Evolutionary conservation across 257 asterid genomes (phyloP), one percentile per base, ranked within the genome.

Genomic region (Nicotiana noctiflora): DNA sequence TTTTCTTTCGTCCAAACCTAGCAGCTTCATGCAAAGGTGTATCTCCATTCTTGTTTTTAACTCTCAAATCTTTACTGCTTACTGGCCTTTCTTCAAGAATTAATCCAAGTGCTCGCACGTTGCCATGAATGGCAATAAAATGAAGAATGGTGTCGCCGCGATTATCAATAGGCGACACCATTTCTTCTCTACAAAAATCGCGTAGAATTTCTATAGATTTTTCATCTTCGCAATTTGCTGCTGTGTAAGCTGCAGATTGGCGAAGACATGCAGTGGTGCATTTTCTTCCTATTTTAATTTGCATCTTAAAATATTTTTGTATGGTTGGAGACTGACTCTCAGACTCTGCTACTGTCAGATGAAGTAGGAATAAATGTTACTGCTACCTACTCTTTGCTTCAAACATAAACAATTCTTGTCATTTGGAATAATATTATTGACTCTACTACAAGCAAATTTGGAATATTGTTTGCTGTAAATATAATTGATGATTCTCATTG

Each of bases 1-100:
- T 60, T 11, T 61, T n/a, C 31, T 25, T 13, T 25, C 49, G 40
- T 14, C 74, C 80, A 4, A 80, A 55, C 51, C 51, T 74, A 4
- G 80, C 55, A 40, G 80, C 75, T 75, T 81, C 52, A 21, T 72
- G 80, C 63, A 81, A 60, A n/a, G 64, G 34, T 2, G 75, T 60
- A 55, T 81, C 40, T 6, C 75, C 84, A 14, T n/a, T 21, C 0
- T 11, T 55, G 46, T 81, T 81, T 15, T 57, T 25, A 6, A 25
- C 25, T 46, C 55, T 31, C 9, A 81, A 17, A 46, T 81, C 37
- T 72, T 29, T 44, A 70, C 15, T 4, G 0, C 12, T 81, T 4
- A 81, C 4, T 12, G 55, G 14, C 2, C 57, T 14, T 40, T 60
- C 34, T 11, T 44, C 23, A 0, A 57, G n/a, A 17, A 81, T 46